Percentiles rank a stretch among this genome's conserved stretches.
phyloP scores from a whole-genome alignment of 768 basidiomycete species.

The Hortiboletus flavorubellus region DNA sequence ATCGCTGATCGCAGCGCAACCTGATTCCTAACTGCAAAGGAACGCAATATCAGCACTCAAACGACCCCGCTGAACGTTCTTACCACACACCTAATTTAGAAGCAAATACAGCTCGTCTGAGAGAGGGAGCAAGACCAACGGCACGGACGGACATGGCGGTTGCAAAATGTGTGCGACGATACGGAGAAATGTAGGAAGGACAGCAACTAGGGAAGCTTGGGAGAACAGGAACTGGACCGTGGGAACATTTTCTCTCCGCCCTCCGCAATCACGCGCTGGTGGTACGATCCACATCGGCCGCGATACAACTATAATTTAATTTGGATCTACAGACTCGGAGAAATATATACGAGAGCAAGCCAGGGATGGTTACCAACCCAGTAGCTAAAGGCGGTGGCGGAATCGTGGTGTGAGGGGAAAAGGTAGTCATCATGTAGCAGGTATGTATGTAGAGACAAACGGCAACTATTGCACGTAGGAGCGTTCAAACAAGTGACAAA shows the following conservation, averaged over 20 bases:
- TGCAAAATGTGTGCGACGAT: background rate
- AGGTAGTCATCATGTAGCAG: slow-evolving; percentile 16
- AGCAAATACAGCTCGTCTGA: slow-evolving; percentile 49
- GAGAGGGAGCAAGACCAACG: slow-evolving; percentile 54
- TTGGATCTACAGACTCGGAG: slow-evolving; percentile 4
- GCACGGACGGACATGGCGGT: slow-evolving; percentile 44
- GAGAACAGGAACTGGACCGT: slow-evolving; percentile 10
- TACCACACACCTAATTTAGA: slow-evolving; percentile 28
- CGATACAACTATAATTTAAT: background rate
- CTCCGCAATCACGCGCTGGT: slow-evolving; percentile 12
- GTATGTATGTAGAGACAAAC: slow-evolving; percentile 16
- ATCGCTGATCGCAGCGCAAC: slow-evolving; percentile 29
- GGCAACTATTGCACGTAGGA: slow-evolving; percentile 6
- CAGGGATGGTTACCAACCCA: slow-evolving; percentile 3
- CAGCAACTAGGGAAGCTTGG: background rate
- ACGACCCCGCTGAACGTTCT: background rate
- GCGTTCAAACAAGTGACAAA: slow-evolving; percentile 2
- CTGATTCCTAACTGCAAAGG: slow-evolving; percentile 40
- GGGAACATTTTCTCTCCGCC: slow-evolving; percentile 11
- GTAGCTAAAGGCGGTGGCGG: background rate
- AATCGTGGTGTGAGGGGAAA: background rate
- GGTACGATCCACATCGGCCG: too few species aligned
- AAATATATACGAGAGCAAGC: slow-evolving; percentile 16
- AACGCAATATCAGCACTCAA: background rate
- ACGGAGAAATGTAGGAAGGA: background rate